phyloP scores from a whole-genome alignment of 1,284 basidiomycete species.

The Moesziomyces aphidis region DNA sequence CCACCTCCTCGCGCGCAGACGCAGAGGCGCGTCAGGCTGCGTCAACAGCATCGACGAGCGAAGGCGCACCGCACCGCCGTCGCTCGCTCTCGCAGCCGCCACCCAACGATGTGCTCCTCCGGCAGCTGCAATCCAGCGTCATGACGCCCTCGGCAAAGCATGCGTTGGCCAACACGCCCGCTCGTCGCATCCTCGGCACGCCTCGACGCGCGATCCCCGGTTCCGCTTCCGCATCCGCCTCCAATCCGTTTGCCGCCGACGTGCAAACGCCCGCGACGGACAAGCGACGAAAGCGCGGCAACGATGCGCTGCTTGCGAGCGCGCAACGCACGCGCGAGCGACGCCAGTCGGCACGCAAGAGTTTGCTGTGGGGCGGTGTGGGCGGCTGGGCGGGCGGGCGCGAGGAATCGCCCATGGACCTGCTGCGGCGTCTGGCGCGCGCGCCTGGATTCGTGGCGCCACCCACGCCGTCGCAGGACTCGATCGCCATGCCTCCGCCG shows the following conservation, averaged over 20 bases:
- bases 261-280: slow-evolving; percentile 48
- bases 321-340: slow-evolving; percentile 39
- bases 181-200: slow-evolving; percentile 34
- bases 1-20: neutral
- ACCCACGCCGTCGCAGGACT: slow-evolving; percentile 37
- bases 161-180: slow-evolving; percentile 29
- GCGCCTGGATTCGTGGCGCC: slow-evolving; percentile 45
- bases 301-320: slow-evolving; percentile 41
- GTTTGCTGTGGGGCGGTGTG: slow-evolving; percentile 44
- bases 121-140: slow-evolving; percentile 31
- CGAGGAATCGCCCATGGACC: slow-evolving; percentile 52
- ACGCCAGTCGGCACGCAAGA: slow-evolving; percentile 25
- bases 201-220: slow-evolving; percentile 18
- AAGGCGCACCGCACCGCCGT: slow-evolving; percentile 18
- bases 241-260: slow-evolving; percentile 12
- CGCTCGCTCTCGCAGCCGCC: slow-evolving; percentile 49
- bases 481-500: slow-evolving; percentile 43
- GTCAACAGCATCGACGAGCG: neutral
- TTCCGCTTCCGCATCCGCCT: slow-evolving; percentile 11
- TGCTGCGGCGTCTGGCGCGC: slow-evolving; percentile 39
- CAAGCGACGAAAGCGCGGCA: slow-evolving; percentile 38
- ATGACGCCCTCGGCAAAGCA: slow-evolving; percentile 34
- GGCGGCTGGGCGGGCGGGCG: slow-evolving; percentile 51
- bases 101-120: slow-evolving; percentile 41
- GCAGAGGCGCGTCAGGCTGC: slow-evolving; percentile 1